Percentiles rank a stretch among this genome's conserved stretches.
phyloP scores from a whole-genome alignment of 257 asterid species.

The Rauvolfia tetraphylla region DNA sequence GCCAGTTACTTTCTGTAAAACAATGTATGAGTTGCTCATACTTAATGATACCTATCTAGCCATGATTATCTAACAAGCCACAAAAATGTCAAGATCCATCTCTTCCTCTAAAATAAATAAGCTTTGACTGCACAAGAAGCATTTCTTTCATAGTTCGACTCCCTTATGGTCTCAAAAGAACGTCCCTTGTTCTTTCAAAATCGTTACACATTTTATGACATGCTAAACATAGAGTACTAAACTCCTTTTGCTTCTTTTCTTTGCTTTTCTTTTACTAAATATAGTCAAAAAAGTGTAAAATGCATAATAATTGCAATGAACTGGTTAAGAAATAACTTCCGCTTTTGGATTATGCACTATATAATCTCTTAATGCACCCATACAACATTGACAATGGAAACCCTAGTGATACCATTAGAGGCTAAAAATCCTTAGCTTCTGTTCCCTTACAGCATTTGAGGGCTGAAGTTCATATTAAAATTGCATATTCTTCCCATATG shows the following conservation, averaged over 20 bases:
- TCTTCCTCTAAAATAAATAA: not conserved
- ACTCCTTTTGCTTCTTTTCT: not conserved
- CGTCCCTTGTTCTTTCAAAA: not conserved
- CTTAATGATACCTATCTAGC: not conserved
- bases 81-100: not conserved
- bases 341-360: not conserved
- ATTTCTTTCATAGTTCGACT: not conserved
- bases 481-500: not conserved
- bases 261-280: not conserved
- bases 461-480: not conserved
- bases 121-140: not conserved
- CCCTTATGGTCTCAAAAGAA: not conserved
- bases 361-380: not conserved
- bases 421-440: not conserved
- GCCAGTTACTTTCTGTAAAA: not conserved
- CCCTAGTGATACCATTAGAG: not conserved
- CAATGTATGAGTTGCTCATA: not conserved
- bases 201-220: not conserved
- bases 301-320: not conserved
- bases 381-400: not conserved
- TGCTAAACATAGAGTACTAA: too few relatives aligned
- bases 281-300: not conserved
- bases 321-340: not conserved
- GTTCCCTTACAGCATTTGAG: not conserved
- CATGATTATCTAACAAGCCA: not conserved